phyloP scores from a whole-genome alignment of 2,329 filamentous ascomycete species.

The Talaromyces pinophilus region DNA sequence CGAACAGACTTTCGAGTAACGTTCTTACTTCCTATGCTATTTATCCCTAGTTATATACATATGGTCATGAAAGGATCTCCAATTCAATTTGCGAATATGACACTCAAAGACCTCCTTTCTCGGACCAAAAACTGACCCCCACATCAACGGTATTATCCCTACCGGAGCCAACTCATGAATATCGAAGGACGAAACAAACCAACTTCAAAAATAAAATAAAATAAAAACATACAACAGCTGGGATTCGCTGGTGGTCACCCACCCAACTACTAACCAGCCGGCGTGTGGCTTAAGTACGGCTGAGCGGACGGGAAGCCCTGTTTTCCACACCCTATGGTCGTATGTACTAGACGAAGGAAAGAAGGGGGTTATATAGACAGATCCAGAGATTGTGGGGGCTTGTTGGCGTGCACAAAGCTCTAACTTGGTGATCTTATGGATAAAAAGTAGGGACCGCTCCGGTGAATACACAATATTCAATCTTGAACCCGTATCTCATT shows the following conservation, averaged over 20 bases:
- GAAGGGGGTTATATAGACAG: neutral
- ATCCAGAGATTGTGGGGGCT: neutral
- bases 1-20: neutral
- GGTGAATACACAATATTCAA: neutral
- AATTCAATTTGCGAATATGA: neutral
- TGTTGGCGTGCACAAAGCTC: neutral
- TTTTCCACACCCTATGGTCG: neutral
- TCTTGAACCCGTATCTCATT: neutral
- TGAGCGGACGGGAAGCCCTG: neutral
- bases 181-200: too few species aligned
- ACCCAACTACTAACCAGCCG: neutral
- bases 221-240: conserved; percentile 1
- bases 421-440: neutral
- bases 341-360: neutral
- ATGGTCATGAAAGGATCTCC: neutral
- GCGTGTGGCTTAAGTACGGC: neutral
- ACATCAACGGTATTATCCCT: too few species aligned
- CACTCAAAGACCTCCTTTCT: neutral
- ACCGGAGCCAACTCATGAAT: too few species aligned
- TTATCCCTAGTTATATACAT: neutral
- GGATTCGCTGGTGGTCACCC: neutral
- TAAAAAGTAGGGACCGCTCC: neutral
- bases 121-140: neutral
- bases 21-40: neutral
- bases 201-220: neutral